Base-by-base conservation (phyloP, 306 rosid species). In the Quillaja saponaria region DNA sequence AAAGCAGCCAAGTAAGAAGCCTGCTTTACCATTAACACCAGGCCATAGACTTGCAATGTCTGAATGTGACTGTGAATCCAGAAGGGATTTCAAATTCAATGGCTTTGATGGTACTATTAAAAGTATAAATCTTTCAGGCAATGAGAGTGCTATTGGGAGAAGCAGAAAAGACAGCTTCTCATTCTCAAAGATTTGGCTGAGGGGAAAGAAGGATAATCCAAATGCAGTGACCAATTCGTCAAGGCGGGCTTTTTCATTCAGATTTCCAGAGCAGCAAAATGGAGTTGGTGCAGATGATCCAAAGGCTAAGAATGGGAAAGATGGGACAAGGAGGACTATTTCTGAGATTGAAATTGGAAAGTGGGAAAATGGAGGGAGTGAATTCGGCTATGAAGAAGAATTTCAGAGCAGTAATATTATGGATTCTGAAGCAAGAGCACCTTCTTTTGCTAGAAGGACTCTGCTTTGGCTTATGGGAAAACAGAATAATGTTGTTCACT, bases 401-500 rank as follows among this genome's bases (percentile, higher is more conserved):
- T 83, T 58, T n/a, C 85, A 82, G 31, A 87, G 95, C 46, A 61
- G 83, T 41, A 74, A 80, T 62, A 92, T 95, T 63, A 61, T 80
- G 74, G 99, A 92, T 69, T 92, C 85, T 50, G 88, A 86, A 64
- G 63, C 81, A 17, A 92, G 84, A 42, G 82, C 84, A 3, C 90
- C 96, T 37, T 94, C 97, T 33, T 94, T 94, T 45, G 95, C 99
- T 4, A 85, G 92, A 59, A 87, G 77, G 72, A 89, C 97, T 57
- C 78, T 94, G 69, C 82, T 85, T 70, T 94, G 97, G 99, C 91
- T 94, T 1, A 76, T 82, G 34, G 97, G 97, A 61, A 87, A 70
- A 78, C 96, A 85, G 77, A 89, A 82, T 64, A 94, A 89, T 87
- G 96, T 89, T 72, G 85, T 87, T 69, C 88, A 92, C 55, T 89